Evolutionary conservation across 257 asterid genomes (phyloP).

Genomic region (Mitragyna speciosa): DNA sequence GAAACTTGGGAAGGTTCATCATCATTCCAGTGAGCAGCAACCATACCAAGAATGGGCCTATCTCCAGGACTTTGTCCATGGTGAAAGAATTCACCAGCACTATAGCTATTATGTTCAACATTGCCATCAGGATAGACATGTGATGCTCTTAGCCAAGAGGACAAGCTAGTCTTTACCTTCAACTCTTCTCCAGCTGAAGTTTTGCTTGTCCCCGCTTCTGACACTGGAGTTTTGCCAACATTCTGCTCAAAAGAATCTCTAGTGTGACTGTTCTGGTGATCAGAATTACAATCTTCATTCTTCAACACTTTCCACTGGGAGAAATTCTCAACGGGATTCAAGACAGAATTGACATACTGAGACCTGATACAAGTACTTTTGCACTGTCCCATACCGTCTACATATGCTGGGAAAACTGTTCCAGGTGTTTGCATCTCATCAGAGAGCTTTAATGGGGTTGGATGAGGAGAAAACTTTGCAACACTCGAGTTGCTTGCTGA

Average conservation of each 20-base stretch:
- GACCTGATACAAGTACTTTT: slow-evolving; percentile 57
- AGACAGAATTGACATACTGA: slow-evolving; percentile 58
- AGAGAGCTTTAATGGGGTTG: slow-evolving; percentile 71
- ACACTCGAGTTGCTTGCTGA: slow-evolving; percentile 27
- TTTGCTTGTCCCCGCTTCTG: slow-evolving; percentile 26
- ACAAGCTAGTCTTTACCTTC: slow-evolving; percentile 47
- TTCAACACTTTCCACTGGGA: slow-evolving; percentile 42
- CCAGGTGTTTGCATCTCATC: slow-evolving; percentile 97
- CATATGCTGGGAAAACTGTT: slow-evolving; percentile 67
- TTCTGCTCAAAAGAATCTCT: slow-evolving; percentile 26
- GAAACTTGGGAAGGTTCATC: slow-evolving; percentile 50
- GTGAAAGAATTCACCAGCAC: slow-evolving; percentile 24
- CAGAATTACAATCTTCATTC: slow-evolving; percentile 38
- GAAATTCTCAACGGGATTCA: slow-evolving; percentile 46
- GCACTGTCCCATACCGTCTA: slow-evolving; percentile 43
- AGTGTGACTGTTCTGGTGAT: slow-evolving; percentile 17
- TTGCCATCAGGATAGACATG: slow-evolving; percentile 32
- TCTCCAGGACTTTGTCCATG: slow-evolving; percentile 50
- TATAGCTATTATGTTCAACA: slow-evolving; percentile 26
- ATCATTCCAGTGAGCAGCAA: slow-evolving; percentile 88
- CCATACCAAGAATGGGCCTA: slow-evolving; percentile 91
- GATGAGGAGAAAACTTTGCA: slow-evolving; percentile 55
- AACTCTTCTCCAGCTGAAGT: slow-evolving; percentile 37
- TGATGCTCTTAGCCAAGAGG: slow-evolving; percentile 62
- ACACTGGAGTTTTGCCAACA: slow-evolving; percentile 27